A percentile compares a stretch with the other conserved stretches of the same genome.
Conservation (phyloP, 768 basidiomycete genomes). For the Neoboletus magnificus region DNA sequence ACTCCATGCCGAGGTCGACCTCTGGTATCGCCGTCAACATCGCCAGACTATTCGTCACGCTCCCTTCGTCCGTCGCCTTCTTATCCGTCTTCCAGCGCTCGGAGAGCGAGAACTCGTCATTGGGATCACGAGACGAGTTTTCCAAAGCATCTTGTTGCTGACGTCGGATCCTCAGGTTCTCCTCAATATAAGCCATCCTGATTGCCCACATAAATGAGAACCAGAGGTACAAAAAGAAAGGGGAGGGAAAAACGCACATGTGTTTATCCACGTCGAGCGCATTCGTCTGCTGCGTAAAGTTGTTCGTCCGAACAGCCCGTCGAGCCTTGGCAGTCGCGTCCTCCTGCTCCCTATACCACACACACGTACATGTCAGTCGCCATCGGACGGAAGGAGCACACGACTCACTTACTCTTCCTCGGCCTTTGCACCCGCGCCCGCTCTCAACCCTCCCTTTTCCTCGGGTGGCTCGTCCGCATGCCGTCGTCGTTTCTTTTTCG, state of each 20-base stretch:
- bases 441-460: slow-evolving; percentile 54
- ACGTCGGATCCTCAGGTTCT: slow-evolving; percentile 78
- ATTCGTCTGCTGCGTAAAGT: slow-evolving; percentile 98
- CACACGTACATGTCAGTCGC: background rate
- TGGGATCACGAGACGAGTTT: slow-evolving; percentile 43
- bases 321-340: slow-evolving; percentile 70
- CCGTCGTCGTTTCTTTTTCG: slow-evolving; percentile 64
- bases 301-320: slow-evolving; percentile 75
- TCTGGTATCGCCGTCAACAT: slow-evolving; percentile 99
- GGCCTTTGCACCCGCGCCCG: slow-evolving; percentile 41
- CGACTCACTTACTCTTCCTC: slow-evolving; percentile 46
- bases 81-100: slow-evolving; percentile 62
- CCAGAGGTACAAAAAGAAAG: background rate
- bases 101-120: slow-evolving; percentile 74
- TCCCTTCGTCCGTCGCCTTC: slow-evolving; percentile 75
- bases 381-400: background rate
- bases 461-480: slow-evolving; percentile 41
- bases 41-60: slow-evolving; percentile 85
- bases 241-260: slow-evolving; percentile 60
- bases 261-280: slow-evolving; percentile 96
- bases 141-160: slow-evolving; percentile 49
- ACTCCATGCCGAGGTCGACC: slow-evolving; percentile 99
- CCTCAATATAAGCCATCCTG: slow-evolving; percentile 96
- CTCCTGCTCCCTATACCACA: slow-evolving; percentile 48
- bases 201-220: background rate